Percentiles rank a stretch among this genome's conserved stretches.
phyloP scores from a whole-genome alignment of 208 protist genomes.

The Trypanosoma boissoni region DNA sequence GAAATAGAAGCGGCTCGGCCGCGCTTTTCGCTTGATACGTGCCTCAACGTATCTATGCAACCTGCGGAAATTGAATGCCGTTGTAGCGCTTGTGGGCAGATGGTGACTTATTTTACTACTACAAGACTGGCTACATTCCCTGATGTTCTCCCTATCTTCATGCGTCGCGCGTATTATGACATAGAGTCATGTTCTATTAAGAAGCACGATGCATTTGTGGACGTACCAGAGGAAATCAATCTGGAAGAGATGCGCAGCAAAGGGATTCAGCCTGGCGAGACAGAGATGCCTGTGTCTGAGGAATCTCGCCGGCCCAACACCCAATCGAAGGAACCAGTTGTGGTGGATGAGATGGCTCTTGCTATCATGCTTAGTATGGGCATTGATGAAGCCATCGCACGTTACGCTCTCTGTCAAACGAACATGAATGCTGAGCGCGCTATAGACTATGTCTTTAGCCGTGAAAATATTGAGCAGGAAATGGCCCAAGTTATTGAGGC shows the following conservation, averaged over 20 bases:
- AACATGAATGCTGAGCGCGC: constrained; percentile 93
- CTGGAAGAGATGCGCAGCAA: constrained; percentile 50
- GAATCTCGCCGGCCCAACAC: constrained; percentile 16
- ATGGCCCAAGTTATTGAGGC: constrained; percentile 16
- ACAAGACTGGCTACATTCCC: constrained; percentile 79
- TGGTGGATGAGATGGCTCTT: constrained; percentile 75
- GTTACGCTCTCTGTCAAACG: constrained; percentile 83
- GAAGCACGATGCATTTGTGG: constrained; percentile 89
- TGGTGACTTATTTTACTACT: constrained; percentile 50
- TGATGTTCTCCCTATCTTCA: constrained; percentile 71
- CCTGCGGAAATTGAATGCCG: constrained; percentile 55
- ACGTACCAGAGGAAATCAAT: constrained; percentile 67
- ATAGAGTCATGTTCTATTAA: constrained; percentile 56
- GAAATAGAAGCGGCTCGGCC: constrained; percentile 55
- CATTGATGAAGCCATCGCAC: constrained; percentile 63
- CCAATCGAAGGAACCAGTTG: background rate
- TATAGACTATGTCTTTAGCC: constrained; percentile 96
- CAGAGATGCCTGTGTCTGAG: constrained; percentile 42
- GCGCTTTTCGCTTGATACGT: constrained; percentile 57
- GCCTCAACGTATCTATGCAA: constrained; percentile 37
- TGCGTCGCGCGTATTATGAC: constrained; percentile 86
- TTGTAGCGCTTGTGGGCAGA: constrained; percentile 57
- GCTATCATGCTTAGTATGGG: constrained; percentile 87
- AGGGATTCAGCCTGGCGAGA: constrained; percentile 59
- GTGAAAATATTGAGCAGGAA: constrained; percentile 75